Evolutionary conservation across 2,329 filamentous ascomycete genomes (phyloP).

Genomic region (Stromatinia cepivora): DNA sequence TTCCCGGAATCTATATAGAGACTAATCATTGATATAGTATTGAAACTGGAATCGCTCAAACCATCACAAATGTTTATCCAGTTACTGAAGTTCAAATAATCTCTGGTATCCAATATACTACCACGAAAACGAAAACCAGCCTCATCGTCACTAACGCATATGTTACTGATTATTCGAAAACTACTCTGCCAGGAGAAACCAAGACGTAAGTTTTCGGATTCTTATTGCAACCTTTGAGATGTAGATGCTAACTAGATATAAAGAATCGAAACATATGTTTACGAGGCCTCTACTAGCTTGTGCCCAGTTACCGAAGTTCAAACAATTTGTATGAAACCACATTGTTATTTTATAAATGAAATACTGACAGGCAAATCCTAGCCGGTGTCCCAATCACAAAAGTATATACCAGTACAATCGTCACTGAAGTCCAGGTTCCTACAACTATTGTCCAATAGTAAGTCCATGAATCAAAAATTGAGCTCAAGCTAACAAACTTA

Average conservation of each 20-base stretch:
- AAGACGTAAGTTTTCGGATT: conserved; percentile 7
- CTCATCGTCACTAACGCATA: conserved; percentile 31
- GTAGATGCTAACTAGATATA: conserved; percentile 29
- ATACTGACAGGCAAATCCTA: conserved; percentile 49
- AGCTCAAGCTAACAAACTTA: background rate
- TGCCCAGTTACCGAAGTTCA: conserved; percentile 51
- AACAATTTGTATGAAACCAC: conserved; percentile 47
- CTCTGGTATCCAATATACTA: conserved; percentile 44
- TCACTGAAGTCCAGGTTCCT: conserved; percentile 33
- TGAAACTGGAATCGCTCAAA: conserved; percentile 33
- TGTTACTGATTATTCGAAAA: conserved; percentile 20
- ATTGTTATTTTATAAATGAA: background rate
- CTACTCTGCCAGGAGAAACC: conserved; percentile 6
- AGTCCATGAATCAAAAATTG: conserved; percentile 25
- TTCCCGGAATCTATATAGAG: background rate
- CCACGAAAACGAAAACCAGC: conserved; percentile 31
- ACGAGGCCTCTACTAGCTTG: conserved; percentile 44
- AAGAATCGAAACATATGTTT: conserved; percentile 36
- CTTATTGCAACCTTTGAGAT: background rate
- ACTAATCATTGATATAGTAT: conserved; percentile 2
- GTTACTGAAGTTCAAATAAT: conserved; percentile 50
- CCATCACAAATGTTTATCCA: conserved; percentile 46
- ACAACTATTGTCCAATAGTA: conserved; percentile 40
- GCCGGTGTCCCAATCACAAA: conserved; percentile 45
- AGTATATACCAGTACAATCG: conserved; percentile 35